Percentiles rank a stretch among this genome's conserved stretches.
These are phyloP conservation scores for Paraconiothyrium sp. DNA, from an alignment of 2,329 filamentous ascomycete species.

Conservation along the genomic window DNA sequence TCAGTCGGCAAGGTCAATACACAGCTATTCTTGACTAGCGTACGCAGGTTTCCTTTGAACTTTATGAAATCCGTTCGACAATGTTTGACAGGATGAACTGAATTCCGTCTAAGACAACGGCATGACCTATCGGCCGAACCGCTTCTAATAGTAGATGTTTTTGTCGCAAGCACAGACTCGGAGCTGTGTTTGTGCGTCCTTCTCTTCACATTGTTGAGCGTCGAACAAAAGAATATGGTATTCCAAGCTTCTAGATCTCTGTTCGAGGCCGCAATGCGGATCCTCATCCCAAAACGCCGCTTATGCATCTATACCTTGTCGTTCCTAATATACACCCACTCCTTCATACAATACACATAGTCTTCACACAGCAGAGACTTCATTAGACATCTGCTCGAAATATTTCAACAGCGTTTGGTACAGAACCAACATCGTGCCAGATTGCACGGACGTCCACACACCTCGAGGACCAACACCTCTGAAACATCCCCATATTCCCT, in stretches of 20 bases:
- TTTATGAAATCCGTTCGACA: no score
- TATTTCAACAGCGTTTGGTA: slow-evolving; percentile 88
- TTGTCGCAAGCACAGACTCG: no score
- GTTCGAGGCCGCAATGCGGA: neutral
- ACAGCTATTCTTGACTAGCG: no score
- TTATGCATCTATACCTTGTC: slow-evolving; percentile 9
- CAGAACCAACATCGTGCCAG: slow-evolving; percentile 93
- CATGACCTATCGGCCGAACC: no score
- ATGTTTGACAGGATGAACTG: no score
- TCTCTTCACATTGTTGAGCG: no score
- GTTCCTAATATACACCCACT: slow-evolving; percentile 6
- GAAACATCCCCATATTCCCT: slow-evolving; percentile 91
- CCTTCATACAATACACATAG: slow-evolving; percentile 1
- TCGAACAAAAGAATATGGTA: slow-evolving; percentile 7
- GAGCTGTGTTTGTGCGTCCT: no score
- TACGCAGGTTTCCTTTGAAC: no score
- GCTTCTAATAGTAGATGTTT: no score
- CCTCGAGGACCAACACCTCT: slow-evolving; percentile 90
- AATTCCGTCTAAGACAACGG: no score
- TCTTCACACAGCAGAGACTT: slow-evolving; percentile 20
- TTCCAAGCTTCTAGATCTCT: slow-evolving; percentile 11
- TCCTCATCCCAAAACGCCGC: slow-evolving; percentile 3
- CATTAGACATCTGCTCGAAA: slow-evolving; percentile 66
- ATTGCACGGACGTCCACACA: slow-evolving; percentile 98
- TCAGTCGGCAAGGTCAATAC: no score